Percentiles rank a stretch among this genome's conserved stretches.
phyloP scores from a whole-genome alignment of 2,329 filamentous ascomycete species.

The Proliferodiscus dingleyae region DNA sequence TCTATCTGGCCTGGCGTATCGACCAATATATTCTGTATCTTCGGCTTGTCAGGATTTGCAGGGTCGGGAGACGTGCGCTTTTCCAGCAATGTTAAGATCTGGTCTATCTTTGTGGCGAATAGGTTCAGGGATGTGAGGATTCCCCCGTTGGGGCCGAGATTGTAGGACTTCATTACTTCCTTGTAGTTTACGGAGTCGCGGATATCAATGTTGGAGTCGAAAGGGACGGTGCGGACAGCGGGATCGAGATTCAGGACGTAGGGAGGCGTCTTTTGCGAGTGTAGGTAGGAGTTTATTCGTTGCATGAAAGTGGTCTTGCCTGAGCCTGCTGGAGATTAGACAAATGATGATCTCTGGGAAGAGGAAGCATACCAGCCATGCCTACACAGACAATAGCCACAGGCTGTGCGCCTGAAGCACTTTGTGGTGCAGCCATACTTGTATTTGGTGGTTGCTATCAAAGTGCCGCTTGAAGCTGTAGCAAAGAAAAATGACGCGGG shows the following conservation, averaged over 20 bases:
- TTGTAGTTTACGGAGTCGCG: conserved; percentile 99
- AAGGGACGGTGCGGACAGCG: conserved; percentile 87
- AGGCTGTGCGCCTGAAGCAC: conserved; percentile 41
- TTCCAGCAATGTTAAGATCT: conserved; percentile 83
- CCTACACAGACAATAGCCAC: conserved; percentile 88
- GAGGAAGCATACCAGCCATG: conserved; percentile 68
- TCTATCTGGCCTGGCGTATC: conserved; percentile 98
- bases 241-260: conserved; percentile 98
- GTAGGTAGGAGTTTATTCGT: conserved; percentile 89
- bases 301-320: conserved; percentile 99
- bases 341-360: too few relatives aligned
- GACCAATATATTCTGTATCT: conserved; percentile 79
- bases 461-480: conserved; percentile 4
- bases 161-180: conserved; percentile 99
- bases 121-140: conserved; percentile 94
- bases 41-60: conserved; percentile 53
- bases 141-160: conserved; percentile 92
- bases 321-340: too few relatives aligned
- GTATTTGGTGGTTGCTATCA: conserved; percentile 3
- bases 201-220: conserved; percentile 97
- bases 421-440: conserved; percentile 37
- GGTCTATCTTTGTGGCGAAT: conserved; percentile 97
- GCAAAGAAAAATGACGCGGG: conserved; percentile 17
- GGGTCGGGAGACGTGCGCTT: conserved; percentile 70
- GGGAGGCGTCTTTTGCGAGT: conserved; percentile 72